Evolutionary conservation across 2,329 filamentous ascomycete genomes (phyloP), one percentile per base, ranked within the genome.

Genomic region (Penicillium palitans): DNA sequence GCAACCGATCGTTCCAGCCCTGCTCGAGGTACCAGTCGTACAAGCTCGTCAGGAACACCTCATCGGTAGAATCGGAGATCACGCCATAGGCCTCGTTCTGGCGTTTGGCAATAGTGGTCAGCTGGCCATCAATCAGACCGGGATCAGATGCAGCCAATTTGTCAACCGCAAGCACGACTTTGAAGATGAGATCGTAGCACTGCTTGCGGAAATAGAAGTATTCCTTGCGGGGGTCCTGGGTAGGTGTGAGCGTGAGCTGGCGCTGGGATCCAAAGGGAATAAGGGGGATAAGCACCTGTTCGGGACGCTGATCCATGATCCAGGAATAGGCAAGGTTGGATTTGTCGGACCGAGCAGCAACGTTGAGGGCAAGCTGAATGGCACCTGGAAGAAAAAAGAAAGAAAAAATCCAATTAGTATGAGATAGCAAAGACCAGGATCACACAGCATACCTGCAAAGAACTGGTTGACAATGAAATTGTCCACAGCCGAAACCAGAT

Each of bases 11-110:
- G 10, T 86, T 89, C 87, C 90, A 93, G 19, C 90, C 89, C 72
- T 93, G 88, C 54, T 84, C 78, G 65, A 98, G 87, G 75, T 99
- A 99, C 93, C 95, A 99, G 69, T 97, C 93, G 72, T 97, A 99
- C n/a, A 99, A 82, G 68, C 91, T 91, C 61, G 91, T 96, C 73
- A 98, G 89, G 79, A 99, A 99, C 5, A 97, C 90, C 70, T 97
- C 91, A 66, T 99, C 95, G 15, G 88, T 84, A 0, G 93, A 96
- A 58, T 84, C 85, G 70, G 96, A 91, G 67, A 99, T 92, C 2
- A 97, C 90, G 45, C 88, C 85, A 75, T 98, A 96, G 0, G 95
- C 93, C 77, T 99, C 93, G 50, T 86, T 85, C 63, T 90, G 85
- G 74, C 95, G 91, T 47, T 88, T 93, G 2, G 88, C 87, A 21